These are phyloP conservation scores for Medicago ruthenica DNA, from an alignment of 306 rosid genomes.

Conservation along the genomic window DNA sequence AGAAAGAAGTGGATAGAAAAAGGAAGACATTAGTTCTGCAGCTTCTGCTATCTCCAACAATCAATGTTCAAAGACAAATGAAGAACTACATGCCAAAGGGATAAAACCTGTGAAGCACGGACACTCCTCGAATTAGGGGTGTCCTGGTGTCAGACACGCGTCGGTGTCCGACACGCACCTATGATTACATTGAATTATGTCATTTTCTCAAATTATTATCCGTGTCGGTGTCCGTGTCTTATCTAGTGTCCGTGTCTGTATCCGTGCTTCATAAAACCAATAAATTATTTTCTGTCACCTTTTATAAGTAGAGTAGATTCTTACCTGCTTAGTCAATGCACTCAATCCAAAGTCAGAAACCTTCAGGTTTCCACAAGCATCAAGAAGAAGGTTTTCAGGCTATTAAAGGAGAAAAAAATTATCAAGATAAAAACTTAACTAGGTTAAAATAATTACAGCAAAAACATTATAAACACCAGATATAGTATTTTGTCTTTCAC, in stretches of 20 bases:
- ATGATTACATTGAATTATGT: too few relatives aligned
- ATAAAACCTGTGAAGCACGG: neutral
- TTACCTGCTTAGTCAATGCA: slow-evolving; percentile 80
- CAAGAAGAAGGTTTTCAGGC: slow-evolving; percentile 98
- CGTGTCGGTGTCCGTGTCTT: too few relatives aligned
- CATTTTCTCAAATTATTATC: too few relatives aligned
- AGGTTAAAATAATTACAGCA: slow-evolving; percentile 22
- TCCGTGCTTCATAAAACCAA: too few relatives aligned
- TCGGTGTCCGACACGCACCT: too few relatives aligned
- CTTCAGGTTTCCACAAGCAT: slow-evolving; percentile 80
- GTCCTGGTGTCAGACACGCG: too few relatives aligned
- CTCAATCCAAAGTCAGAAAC: slow-evolving; percentile 97
- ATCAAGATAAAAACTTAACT: slow-evolving; percentile 37
- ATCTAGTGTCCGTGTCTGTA: too few relatives aligned
- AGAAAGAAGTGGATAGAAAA: slow-evolving; percentile 25
- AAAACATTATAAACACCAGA: slow-evolving; percentile 34
- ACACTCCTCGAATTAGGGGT: too few relatives aligned
- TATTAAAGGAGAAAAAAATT: slow-evolving; percentile 47
- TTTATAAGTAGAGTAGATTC: slow-evolving; percentile 9
- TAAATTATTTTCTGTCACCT: slow-evolving; percentile 4
- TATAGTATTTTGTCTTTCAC: slow-evolving; percentile 48
- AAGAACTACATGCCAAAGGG: slow-evolving; percentile 26
- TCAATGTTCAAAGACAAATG: slow-evolving; percentile 30
- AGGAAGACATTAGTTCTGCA: slow-evolving; percentile 20
- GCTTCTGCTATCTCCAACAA: slow-evolving; percentile 37